Evolutionary conservation across 257 asterid genomes (phyloP).

Genomic region (Salvia miltiorrhiza): DNA sequence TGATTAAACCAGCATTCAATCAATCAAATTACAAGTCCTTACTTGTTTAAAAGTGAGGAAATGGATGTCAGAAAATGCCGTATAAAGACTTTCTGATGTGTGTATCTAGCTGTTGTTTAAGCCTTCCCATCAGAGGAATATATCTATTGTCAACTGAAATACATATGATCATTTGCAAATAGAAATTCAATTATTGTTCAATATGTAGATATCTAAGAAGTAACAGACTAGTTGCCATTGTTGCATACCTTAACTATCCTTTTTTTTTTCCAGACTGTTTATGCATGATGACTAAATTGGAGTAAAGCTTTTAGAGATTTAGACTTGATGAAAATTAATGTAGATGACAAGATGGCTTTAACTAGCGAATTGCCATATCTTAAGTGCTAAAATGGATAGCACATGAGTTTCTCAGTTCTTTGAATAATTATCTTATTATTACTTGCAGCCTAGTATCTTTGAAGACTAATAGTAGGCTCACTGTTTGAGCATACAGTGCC

Average conservation of each 20-base stretch:
- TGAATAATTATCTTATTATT: constrained; percentile 37
- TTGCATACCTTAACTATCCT: neutral
- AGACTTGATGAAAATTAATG: neutral
- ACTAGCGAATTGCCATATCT: neutral
- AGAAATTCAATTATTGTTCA: neutral
- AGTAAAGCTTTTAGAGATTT: neutral
- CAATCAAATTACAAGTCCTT: neutral
- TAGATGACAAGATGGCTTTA: neutral
- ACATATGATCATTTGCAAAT: neutral
- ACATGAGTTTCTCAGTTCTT: constrained; percentile 21
- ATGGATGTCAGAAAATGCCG: neutral
- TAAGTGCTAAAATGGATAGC: constrained; percentile 10
- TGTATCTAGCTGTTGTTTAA: neutral
- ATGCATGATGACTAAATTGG: neutral
- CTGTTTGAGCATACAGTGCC: constrained; percentile 88
- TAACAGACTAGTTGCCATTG: neutral
- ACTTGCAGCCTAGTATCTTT: constrained; percentile 56
- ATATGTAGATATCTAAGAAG: neutral
- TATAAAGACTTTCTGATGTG: neutral
- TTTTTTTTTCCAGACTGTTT: neutral
- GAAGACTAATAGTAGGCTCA: constrained; percentile 68
- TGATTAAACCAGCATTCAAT: neutral
- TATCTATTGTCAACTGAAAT: neutral
- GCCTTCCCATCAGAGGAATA: neutral
- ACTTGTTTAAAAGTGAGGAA: too few species aligned